A percentile compares a stretch with the other conserved stretches of the same genome.
phyloP scores from a whole-genome alignment of 2,329 filamentous ascomycete species.

The Cryphonectria naterciae region DNA sequence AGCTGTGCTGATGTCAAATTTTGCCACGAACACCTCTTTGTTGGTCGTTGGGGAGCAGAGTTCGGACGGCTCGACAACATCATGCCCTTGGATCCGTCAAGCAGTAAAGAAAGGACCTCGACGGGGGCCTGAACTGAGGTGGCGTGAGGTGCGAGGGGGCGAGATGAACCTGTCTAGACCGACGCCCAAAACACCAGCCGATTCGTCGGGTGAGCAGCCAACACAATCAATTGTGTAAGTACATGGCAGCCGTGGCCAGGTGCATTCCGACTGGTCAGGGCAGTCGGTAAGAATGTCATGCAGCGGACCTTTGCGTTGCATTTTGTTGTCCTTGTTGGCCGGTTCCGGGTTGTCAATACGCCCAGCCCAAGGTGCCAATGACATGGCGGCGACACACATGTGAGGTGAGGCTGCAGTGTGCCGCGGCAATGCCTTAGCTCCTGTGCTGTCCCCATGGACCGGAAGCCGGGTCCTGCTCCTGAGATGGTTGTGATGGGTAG shows the following conservation, averaged over 20 bases:
- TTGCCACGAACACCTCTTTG: conserved; percentile 8
- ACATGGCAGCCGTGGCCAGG: conserved; percentile 5
- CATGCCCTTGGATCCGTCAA: conserved; percentile 11
- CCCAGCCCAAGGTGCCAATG: conserved; percentile 5
- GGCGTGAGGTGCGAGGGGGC: conserved; percentile 16
- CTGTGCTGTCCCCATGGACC: conserved; percentile 11
- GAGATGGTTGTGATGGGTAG: conserved; percentile 9
- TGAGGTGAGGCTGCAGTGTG: conserved; percentile 21
- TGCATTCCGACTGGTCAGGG: conserved; percentile 19
- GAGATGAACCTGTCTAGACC: conserved; percentile 24
- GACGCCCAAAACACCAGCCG: conserved; percentile 13
- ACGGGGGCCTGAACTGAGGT: conserved; percentile 15
- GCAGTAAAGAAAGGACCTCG: not conserved
- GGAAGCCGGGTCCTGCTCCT: conserved; percentile 12
- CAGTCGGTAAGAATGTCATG: conserved; percentile 23
- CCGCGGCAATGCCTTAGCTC: conserved; percentile 19
- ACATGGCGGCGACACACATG: conserved; percentile 22
- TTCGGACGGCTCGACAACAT: conserved; percentile 13
- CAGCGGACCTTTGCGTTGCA: conserved; percentile 19
- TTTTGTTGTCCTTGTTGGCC: conserved; percentile 24
- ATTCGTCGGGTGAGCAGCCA: conserved; percentile 14
- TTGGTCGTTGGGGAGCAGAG: not conserved
- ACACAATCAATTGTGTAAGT: conserved; percentile 17
- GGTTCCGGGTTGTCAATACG: conserved; percentile 20
- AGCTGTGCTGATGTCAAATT: not conserved